These are phyloP conservation scores for Acanthamoeba lenticulata DNA, from an alignment of 208 protist species.

Conservation along the genomic window DNA sequence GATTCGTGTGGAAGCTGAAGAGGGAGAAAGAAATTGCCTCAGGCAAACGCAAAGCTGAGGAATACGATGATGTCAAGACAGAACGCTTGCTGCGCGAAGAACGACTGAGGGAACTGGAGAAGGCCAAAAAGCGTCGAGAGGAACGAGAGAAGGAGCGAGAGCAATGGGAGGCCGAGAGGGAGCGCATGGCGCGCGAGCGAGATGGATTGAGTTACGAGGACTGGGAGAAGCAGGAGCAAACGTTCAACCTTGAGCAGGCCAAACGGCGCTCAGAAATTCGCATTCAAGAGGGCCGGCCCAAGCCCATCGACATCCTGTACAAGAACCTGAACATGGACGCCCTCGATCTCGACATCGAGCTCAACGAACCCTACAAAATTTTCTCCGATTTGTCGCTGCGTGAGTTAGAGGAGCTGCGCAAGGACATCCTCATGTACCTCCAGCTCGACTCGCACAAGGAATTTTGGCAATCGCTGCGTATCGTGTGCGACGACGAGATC, in stretches of 20 bases:
- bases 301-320: slow-evolving; percentile 89
- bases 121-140: slow-evolving; percentile 84
- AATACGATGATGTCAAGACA: slow-evolving; percentile 6
- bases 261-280: slow-evolving; percentile 81
- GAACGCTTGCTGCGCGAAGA: neutral
- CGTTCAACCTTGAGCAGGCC: slow-evolving; percentile 82
- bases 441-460: slow-evolving; percentile 58
- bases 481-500: slow-evolving; percentile 74
- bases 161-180: slow-evolving; percentile 75
- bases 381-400: slow-evolving; percentile 70
- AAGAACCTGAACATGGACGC: slow-evolving; percentile 82
- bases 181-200: slow-evolving; percentile 69
- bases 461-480: slow-evolving; percentile 81
- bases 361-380: slow-evolving; percentile 84
- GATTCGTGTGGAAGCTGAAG: slow-evolving; percentile 91
- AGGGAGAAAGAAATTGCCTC: slow-evolving; percentile 45
- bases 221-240: slow-evolving; percentile 85
- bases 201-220: slow-evolving; percentile 81
- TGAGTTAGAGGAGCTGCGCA: slow-evolving; percentile 72
- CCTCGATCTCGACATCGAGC: slow-evolving; percentile 71
- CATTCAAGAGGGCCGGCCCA: slow-evolving; percentile 84
- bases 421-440: slow-evolving; percentile 75
- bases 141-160: slow-evolving; percentile 83
- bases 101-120: slow-evolving; percentile 79
- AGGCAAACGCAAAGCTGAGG: neutral